Percentiles rank a stretch among this genome's conserved stretches.
These are phyloP conservation scores for Galeopsis tetrahit DNA, from an alignment of 257 asterid genomes.

Conservation along the genomic window DNA sequence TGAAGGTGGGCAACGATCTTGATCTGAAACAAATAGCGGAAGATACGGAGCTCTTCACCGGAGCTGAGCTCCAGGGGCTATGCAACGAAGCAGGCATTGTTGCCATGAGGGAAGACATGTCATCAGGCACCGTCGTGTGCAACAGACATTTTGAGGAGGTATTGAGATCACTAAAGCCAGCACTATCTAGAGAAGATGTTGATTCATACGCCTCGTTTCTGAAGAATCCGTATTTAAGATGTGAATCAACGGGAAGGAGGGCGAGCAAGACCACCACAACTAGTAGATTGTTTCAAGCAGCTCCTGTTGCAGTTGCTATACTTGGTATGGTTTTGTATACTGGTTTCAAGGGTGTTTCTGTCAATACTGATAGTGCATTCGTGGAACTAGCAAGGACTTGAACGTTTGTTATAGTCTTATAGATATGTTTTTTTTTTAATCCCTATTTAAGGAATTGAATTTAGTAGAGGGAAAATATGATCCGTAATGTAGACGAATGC, in stretches of 20 bases:
- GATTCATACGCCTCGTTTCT: conserved; percentile 65
- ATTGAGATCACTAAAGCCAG: conserved; percentile 64
- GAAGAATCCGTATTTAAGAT: conserved; percentile 47
- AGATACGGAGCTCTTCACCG: conserved; percentile 75
- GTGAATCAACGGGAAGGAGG: conserved; percentile 32
- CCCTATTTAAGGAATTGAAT: neutral
- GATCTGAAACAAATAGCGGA: conserved; percentile 70
- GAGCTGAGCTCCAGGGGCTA: conserved; percentile 88
- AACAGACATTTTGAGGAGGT: conserved; percentile 69
- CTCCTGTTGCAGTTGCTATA: conserved; percentile 42
- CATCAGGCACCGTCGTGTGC: conserved; percentile 62
- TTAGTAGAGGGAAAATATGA: too few relatives aligned
- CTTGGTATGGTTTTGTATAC: conserved; percentile 36
- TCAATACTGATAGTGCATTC: conserved; percentile 18
- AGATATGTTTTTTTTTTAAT: neutral
- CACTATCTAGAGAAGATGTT: conserved; percentile 61
- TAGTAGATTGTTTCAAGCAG: conserved; percentile 34
- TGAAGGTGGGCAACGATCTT: conserved; percentile 62
- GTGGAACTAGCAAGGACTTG: conserved; percentile 48
- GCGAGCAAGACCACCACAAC: conserved; percentile 33
- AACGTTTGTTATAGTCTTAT: neutral
- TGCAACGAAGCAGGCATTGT: conserved; percentile 90
- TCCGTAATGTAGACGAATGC: too few relatives aligned
- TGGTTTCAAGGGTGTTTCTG: conserved; percentile 43
- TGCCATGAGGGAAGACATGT: conserved; percentile 86